Evolutionary conservation across 352 stramenopile genomes (phyloP), one percentile per base, ranked within the genome.

Genomic region (Globisporangium echinulatum): DNA sequence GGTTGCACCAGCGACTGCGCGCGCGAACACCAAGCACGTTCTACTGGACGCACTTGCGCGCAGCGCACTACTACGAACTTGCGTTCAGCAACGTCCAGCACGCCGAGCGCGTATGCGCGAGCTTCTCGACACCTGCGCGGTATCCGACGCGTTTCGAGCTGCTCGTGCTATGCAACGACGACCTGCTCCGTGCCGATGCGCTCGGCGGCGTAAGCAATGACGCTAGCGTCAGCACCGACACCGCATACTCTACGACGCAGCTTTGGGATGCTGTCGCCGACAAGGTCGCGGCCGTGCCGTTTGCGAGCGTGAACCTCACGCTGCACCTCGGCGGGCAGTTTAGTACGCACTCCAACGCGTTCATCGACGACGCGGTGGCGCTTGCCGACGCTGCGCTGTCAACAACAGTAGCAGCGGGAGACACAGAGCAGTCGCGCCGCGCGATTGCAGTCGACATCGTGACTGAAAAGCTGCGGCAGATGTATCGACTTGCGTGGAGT

Each of bases 31-130:
- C 81, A 0, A 75, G 83, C 17, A 74, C 79, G 7, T 94, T 94
- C 57, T 77, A 77, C 51, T 66, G 87, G 9, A 77, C 82, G 39
- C 77, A 83, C n/a, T 57, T 94, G 47, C 61, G 70, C 1, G 52
- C 80, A 0, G 80, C 79, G 8, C 76, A 87, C 38, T 77, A 75
- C 43, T 94, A 90, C 51, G 66, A 70, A 13, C 59, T 90, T 4
- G 59, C 52, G n/a, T 81, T 85, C 49, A 53, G 53, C 17, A 80
- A 74, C 42, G 72, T 94, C 33, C 68, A 86, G 19, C 40, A 69
- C 7, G 25, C 74, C 13, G 50, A 72, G 4, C 46, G 62, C 15
- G 76, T 75, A 51, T 56, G 60, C 43, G 75, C 69, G 9, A 83
- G 69, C 39, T 92, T 90, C 43, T 77, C 69, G 38, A 89, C 82